Percentiles rank a stretch among this genome's conserved stretches.
Conservation (phyloP, 106 monocot species). For the Dendrobium huoshanense region DNA sequence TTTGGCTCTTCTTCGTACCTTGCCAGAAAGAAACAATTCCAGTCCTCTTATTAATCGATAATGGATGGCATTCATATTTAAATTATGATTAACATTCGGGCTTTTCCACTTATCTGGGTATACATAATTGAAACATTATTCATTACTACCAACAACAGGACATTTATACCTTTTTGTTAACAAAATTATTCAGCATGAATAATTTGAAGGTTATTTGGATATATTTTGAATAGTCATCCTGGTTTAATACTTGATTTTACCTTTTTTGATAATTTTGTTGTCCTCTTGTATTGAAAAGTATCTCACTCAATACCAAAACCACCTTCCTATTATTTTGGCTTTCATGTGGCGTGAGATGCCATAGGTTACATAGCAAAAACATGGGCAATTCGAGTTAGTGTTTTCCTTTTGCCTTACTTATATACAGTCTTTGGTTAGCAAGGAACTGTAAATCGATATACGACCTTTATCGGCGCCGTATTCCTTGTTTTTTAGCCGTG, state of each 20-base stretch:
- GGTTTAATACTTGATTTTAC: not conserved
- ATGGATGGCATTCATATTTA: not conserved
- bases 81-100: not conserved
- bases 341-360: not conserved
- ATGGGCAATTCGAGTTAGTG: too few relatives aligned
- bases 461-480: too few relatives aligned
- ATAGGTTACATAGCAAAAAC: too few relatives aligned
- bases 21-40: not conserved
- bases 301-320: not conserved
- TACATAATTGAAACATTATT: not conserved
- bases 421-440: too few relatives aligned
- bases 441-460: too few relatives aligned
- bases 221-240: not conserved
- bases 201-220: not conserved
- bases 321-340: not conserved
- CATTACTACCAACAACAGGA: not conserved
- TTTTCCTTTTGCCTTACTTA: too few relatives aligned
- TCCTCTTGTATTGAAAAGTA: not conserved
- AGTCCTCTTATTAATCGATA: not conserved
- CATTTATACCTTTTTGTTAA: not conserved
- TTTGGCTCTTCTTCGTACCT: not conserved
- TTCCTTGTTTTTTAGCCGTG: too few relatives aligned
- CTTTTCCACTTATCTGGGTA: not conserved
- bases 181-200: not conserved
- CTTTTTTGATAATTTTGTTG: not conserved